phyloP scores from a whole-genome alignment of 495 filamentous ascomycete genomes.

The Penicillium flavigenum region DNA sequence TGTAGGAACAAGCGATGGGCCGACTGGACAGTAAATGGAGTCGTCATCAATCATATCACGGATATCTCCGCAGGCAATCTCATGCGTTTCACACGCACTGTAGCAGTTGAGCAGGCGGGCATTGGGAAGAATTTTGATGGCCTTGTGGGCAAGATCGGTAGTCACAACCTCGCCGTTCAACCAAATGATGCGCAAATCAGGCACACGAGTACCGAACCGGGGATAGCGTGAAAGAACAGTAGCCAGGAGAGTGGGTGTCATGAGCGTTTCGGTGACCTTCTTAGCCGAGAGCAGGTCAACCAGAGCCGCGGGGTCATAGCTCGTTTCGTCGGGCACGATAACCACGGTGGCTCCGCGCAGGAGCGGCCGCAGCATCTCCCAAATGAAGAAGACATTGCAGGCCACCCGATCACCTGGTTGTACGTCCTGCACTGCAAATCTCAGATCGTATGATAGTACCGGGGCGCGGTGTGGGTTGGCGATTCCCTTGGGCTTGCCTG shows the following conservation, averaged over 20 bases:
- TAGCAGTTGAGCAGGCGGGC: constrained; percentile 68
- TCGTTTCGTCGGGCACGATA: constrained; percentile 63
- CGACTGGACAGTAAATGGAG: constrained; percentile 59
- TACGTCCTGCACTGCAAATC: constrained; percentile 61
- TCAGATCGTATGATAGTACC: constrained; percentile 62
- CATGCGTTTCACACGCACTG: constrained; percentile 70
- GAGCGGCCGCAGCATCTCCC: constrained; percentile 71
- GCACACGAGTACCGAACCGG: constrained; percentile 54
- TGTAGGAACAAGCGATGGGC: constrained; percentile 56
- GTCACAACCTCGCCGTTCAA: constrained; percentile 72
- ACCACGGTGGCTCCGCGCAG: constrained; percentile 66
- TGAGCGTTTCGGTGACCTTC: constrained; percentile 64
- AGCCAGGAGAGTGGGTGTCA: constrained; percentile 70
- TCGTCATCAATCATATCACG: constrained; percentile 56
- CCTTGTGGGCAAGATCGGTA: constrained; percentile 61
- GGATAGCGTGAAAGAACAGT: constrained; percentile 61
- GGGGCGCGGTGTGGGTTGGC: constrained; percentile 65
- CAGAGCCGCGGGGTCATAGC: constrained; percentile 65
- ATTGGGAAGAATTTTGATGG: constrained; percentile 59
- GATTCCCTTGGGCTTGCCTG: constrained; percentile 68
- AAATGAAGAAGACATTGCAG: constrained; percentile 74
- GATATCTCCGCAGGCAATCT: constrained; percentile 70
- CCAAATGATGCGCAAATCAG: constrained; percentile 62
- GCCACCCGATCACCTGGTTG: constrained; percentile 64
- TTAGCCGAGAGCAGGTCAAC: constrained; percentile 61